Evolutionary conservation across 495 filamentous ascomycete genomes (phyloP).

Genomic region (Aspergillus bridgeri): DNA sequence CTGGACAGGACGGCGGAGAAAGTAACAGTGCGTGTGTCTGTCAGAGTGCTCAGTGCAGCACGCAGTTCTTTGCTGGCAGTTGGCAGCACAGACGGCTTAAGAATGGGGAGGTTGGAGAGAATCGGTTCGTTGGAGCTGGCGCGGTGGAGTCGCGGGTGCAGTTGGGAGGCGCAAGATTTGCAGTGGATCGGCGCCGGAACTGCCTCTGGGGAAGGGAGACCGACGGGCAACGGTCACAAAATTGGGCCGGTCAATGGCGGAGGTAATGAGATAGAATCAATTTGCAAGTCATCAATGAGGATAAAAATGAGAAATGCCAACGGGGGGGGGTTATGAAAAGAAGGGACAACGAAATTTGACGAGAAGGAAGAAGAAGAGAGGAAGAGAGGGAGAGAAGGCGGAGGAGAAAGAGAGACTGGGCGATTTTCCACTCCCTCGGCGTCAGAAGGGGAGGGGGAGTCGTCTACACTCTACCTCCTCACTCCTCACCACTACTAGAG

Average conservation of each 20-base stretch:
- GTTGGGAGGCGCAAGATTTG: slow-evolving; percentile 2
- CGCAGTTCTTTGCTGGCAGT: not conserved
- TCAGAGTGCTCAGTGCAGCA: not conserved
- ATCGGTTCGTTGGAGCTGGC: slow-evolving; percentile 9
- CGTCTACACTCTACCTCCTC: no score
- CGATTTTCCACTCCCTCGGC: no score
- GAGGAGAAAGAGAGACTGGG: no score
- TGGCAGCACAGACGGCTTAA: slow-evolving; percentile 4
- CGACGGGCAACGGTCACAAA: not conserved
- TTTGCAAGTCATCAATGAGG: not conserved
- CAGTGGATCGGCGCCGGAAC: slow-evolving; percentile 8
- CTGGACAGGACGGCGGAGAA: not conserved
- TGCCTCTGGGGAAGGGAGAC: not conserved
- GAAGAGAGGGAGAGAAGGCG: no score
- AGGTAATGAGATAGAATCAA: not conserved
- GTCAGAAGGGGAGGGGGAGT: no score
- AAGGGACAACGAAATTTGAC: not conserved
- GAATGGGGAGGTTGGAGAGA: slow-evolving; percentile 1
- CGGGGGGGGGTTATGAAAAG: not conserved
- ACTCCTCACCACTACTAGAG: no score
- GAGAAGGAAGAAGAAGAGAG: no score
- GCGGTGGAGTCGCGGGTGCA: slow-evolving; percentile 5
- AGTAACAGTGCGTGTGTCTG: not conserved
- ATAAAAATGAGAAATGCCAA: not conserved
- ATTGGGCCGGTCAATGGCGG: not conserved